These are phyloP conservation scores for Vicia villosa DNA, from an alignment of 306 rosid genomes.

Conservation along the genomic window DNA sequence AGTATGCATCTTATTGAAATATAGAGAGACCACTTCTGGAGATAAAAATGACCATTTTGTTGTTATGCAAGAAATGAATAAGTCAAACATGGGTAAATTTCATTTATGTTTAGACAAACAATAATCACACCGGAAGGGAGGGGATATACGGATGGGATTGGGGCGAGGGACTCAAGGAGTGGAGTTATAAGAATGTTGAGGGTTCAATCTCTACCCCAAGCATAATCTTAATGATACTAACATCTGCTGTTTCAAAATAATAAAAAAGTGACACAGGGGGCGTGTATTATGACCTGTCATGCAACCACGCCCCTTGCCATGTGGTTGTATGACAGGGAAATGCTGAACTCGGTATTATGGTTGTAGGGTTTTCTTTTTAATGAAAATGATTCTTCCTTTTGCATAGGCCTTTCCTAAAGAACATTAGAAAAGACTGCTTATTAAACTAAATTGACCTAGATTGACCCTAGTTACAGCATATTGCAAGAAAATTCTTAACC, in stretches of 20 bases:
- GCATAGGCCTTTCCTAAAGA: background rate
- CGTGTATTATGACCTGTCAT: background rate
- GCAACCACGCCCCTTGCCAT: background rate
- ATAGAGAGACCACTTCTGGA: slow-evolving; percentile 4
- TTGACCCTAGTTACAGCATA: slow-evolving; percentile 3
- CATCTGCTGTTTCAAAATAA: background rate
- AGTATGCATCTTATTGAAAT: slow-evolving; percentile 27
- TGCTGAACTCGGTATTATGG: slow-evolving; percentile 10
- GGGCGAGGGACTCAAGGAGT: background rate
- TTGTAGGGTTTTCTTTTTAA: background rate
- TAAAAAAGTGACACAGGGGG: background rate
- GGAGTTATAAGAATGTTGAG: background rate
- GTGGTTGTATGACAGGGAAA: background rate
- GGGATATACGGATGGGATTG: background rate
- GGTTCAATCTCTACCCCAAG: background rate
- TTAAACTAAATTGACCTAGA: background rate
- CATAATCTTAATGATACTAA: background rate
- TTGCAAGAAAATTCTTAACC: background rate
- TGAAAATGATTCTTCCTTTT: background rate
- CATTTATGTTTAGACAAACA: background rate
- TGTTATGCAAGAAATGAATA: slow-evolving; percentile 32
- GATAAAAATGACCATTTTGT: slow-evolving; percentile 29
- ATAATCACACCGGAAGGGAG: background rate
- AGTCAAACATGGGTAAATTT: slow-evolving; percentile 11
- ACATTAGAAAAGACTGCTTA: background rate